Conservation (phyloP, 352 stramenopile genomes). For the Globisporangium alternatum region DNA sequence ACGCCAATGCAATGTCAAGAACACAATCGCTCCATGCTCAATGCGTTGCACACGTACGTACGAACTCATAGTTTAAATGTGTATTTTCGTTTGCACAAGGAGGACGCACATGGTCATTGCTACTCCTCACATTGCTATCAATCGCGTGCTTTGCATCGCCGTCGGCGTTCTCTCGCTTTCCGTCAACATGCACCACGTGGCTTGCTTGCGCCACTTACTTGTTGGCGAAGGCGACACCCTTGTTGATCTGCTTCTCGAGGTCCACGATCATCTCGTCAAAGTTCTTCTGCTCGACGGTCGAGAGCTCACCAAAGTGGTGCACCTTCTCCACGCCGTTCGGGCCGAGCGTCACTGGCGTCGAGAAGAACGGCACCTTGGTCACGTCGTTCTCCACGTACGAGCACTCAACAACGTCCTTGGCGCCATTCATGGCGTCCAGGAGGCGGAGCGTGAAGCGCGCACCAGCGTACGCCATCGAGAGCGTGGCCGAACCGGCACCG, state of each 20-base stretch:
- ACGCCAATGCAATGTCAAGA: no score
- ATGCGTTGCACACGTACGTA: not conserved
- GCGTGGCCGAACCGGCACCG: slow-evolving; percentile 96
- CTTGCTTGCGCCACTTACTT: slow-evolving; percentile 29
- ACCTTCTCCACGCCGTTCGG: slow-evolving; percentile 96
- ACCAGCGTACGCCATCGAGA: slow-evolving; percentile 99
- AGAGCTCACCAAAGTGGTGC: slow-evolving; percentile 90
- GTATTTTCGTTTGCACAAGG: slow-evolving; percentile 1
- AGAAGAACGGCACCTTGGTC: slow-evolving; percentile 96
- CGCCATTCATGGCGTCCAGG: slow-evolving; percentile 94
- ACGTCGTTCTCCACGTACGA: slow-evolving; percentile 97
- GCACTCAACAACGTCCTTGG: slow-evolving; percentile 95
- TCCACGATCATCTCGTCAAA: slow-evolving; percentile 89
- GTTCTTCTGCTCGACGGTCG: slow-evolving; percentile 79
- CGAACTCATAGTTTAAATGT: slow-evolving; percentile 8
- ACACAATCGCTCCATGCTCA: not conserved
- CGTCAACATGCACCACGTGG: not conserved
- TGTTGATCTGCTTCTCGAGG: slow-evolving; percentile 85
- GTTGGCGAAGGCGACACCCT: slow-evolving; percentile 84
- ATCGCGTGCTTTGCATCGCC: not conserved
- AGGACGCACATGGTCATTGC: not conserved
- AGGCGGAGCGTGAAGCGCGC: slow-evolving; percentile 93
- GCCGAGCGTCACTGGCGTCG: slow-evolving; percentile 93
- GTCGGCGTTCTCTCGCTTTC: not conserved
- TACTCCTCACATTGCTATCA: not conserved